A percentile compares a stretch with the other conserved stretches of the same genome.
These are phyloP conservation scores for Modicella reniformis DNA, from an alignment of 371 early-diverging fungal species.

Conservation along the genomic window DNA sequence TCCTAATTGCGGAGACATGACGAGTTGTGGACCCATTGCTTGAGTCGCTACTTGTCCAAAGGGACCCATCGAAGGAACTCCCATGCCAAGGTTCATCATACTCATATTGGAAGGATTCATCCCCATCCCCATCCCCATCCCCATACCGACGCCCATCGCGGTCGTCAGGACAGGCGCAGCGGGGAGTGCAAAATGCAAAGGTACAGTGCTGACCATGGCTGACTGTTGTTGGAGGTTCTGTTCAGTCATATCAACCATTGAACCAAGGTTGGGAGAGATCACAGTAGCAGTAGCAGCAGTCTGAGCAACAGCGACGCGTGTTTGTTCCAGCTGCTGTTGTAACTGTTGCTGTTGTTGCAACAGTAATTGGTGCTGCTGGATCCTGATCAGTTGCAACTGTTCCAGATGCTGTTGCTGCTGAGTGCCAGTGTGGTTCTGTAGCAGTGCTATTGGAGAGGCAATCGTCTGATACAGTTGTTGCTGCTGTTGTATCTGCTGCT, in stretches of 20 bases:
- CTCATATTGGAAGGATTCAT: slow-evolving; percentile 18
- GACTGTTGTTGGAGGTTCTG: slow-evolving; percentile 2
- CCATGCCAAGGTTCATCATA: slow-evolving; percentile 22
- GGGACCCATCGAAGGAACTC: background rate
- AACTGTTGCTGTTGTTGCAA: slow-evolving; percentile 32
- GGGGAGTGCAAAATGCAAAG: slow-evolving; percentile 29
- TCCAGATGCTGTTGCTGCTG: slow-evolving; percentile 2
- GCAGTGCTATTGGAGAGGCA: slow-evolving; percentile 23
- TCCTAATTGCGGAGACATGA: slow-evolving; percentile 19
- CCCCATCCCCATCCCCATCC: slow-evolving; percentile 40
- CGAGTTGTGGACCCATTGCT: slow-evolving; percentile 7
- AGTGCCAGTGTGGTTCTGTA: slow-evolving; percentile 9
- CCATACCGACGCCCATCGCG: slow-evolving; percentile 41
- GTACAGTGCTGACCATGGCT: slow-evolving; percentile 8
- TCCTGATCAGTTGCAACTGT: slow-evolving; percentile 9
- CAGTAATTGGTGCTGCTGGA: slow-evolving; percentile 13
- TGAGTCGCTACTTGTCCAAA: background rate
- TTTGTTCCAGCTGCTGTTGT: slow-evolving; percentile 39
- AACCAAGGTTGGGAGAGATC: background rate
- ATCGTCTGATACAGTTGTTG: slow-evolving; percentile 11
- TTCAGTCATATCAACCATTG: too few relatives aligned
- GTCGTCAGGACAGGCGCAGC: slow-evolving; percentile 36
- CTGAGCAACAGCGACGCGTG: slow-evolving; percentile 3
- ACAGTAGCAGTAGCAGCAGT: background rate
- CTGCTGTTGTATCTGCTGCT: slow-evolving; percentile 21